Base-by-base conservation (phyloP, 192 early-diverging fungal species). In the Rhizoclosmatium globosum region DNA sequence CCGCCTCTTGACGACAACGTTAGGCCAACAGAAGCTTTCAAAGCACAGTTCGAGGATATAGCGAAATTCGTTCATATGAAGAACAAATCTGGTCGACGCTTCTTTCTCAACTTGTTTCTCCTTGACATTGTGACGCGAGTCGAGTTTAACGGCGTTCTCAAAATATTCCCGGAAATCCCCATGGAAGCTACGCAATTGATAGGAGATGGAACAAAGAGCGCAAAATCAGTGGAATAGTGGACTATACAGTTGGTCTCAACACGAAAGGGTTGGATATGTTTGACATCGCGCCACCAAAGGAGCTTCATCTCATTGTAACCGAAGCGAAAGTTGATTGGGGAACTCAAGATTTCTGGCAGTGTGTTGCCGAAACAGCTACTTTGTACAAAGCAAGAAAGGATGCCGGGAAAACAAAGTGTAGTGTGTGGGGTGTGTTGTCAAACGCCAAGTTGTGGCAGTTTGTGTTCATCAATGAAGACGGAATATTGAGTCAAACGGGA, bases 301-400 rank as follows among this genome's bases (percentile, higher is more conserved):
- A 83, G 45, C 64, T 70, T 53, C 71, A 82, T 68, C 43, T 84
- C 43, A 39, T 84, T 38, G 82, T 74, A 53, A 23, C 84, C 21
- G 81, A 83, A 66, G 82, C 82, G 13, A 82, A 84, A 60, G 42
- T 23, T 4, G 68, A 69, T 17, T 84, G 64, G 59, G 47, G 59
- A 4, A 47, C 45, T 58, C n/a, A 82, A 4, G 82, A 83, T 57
- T 43, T 81, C n/a, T 81, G 82, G 76, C 82, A 79, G 60, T 84
- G 77, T 42, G 77, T 83, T 3, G 82, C 83, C 7, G 76, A 83
- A 62, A 76, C 76, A 2, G 82, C 82, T 56, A 50, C 82, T 21
- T 69, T 85, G 21, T 83, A 84, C 67, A 83, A 84, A 68, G 50
- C 68, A 21, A 75, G 75, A 38, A 60, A 74, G 59, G 77, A 80